Conservation (phyloP, 225 moss, liverwort and hornwort species). For the Lunularia cruciata region DNA sequence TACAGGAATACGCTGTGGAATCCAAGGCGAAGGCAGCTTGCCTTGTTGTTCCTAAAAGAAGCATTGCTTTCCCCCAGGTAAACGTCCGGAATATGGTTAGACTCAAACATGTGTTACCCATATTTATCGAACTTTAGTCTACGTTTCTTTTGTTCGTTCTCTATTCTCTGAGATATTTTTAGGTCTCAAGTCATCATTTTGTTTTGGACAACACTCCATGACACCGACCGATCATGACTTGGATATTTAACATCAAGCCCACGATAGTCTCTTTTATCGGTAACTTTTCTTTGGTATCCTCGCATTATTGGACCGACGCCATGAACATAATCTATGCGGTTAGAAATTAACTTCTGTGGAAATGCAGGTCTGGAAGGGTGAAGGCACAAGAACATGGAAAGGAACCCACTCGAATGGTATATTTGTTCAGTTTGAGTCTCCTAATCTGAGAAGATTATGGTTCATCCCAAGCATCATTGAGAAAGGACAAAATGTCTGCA, state of each 20-base stretch:
- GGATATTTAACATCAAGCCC: too few relatives aligned
- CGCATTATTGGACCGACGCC: too few relatives aligned
- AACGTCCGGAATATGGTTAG: neutral
- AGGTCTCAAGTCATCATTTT: too few relatives aligned
- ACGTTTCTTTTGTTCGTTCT: too few relatives aligned
- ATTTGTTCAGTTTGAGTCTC: conserved; percentile 82
- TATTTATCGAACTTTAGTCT: too few relatives aligned
- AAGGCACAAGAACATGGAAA: conserved; percentile 89
- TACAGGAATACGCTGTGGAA: conserved; percentile 81
- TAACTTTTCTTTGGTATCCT: too few relatives aligned
- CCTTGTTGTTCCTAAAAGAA: conserved; percentile 79
- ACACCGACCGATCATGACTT: too few relatives aligned
- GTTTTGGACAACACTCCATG: too few relatives aligned
- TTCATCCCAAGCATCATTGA: conserved; percentile 77
- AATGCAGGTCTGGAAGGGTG: conserved; percentile 88
- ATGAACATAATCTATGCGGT: neutral
- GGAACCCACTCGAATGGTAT: conserved; percentile 75
- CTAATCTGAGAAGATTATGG: conserved; percentile 71
- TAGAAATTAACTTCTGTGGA: too few relatives aligned
- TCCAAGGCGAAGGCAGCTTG: conserved; percentile 83
- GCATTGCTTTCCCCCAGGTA: conserved; percentile 94
- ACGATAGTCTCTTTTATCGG: too few relatives aligned
- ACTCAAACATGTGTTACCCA: neutral
- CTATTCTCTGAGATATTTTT: too few relatives aligned
- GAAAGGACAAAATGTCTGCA: conserved; percentile 70